Base-by-base conservation (phyloP, 2,329 filamentous ascomycete species). In the Fusarium buharicum region DNA sequence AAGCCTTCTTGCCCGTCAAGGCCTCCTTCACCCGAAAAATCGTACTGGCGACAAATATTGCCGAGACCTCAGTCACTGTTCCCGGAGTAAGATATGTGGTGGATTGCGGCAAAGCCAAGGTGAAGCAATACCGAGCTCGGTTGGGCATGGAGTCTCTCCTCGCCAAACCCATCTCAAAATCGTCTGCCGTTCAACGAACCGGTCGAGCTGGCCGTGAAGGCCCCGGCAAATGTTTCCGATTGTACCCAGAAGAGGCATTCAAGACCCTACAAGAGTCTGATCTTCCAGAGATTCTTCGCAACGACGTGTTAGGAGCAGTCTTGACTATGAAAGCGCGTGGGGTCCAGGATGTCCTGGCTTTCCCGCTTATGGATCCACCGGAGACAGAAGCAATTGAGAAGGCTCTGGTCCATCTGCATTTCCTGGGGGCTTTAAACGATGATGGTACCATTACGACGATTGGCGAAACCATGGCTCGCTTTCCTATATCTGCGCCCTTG, bases 1-100 rank as follows among this genome's bases (percentile, higher is more conserved):
- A 87, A 18, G 93, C 96, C 10, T 98, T 99, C 74, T 82, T 89
- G 50, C 90, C 91, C 1, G 84, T 90, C 18, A 86, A 86, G 51
- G 85, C 87, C 3, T 82, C 82, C n/a, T 84, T 83, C 52, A 96
- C 92, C 0, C 85, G 95, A 38, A 98, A 98, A 72, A 84, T 98
- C 12, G 93, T 99, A 0, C 80, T 99, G 1, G 90, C 93, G 0
- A 99, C 95, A 13, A 99, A 99, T 71, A 98, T 99, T 69, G 95
- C 95, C n/a, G 95, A 99, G 75, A 98, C 95, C 0, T 98, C 95
- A 1, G 91, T 99, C 56, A 99, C 95, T 0, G 93, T 99, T 0
- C 90, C 94, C 0, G 95, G 95, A 3, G 93, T 99, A 7, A 87
- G 92, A 5, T 95, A 90, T 68, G 94, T 99, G 10, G 84, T 99